Evolutionary conservation across 805 yeast species (phyloP).

Genomic region (Schwanniomyces vanrijiae): DNA sequence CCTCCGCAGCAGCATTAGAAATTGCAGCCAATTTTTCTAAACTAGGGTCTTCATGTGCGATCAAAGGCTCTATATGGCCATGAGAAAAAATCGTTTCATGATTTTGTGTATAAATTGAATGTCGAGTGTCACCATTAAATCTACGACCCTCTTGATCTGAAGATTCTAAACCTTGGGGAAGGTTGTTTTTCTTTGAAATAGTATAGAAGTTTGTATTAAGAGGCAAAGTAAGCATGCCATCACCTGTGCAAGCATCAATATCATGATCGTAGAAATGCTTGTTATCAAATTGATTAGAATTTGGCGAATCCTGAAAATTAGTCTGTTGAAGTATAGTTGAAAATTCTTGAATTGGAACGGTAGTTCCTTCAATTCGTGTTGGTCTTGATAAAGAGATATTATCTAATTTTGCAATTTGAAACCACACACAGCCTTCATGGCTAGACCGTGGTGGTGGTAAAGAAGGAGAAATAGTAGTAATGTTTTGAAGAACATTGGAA

Average conservation of each 20-base stretch:
- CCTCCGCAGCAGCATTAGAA: constrained; percentile 4
- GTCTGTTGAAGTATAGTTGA: constrained; percentile 1
- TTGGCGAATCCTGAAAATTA: background rate
- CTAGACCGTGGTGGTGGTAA: constrained; percentile 4
- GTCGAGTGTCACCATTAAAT: too few relatives aligned
- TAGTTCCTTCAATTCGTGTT: constrained; percentile 4
- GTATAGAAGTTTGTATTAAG: constrained; percentile 4
- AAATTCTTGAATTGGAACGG: constrained; percentile 3
- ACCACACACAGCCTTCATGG: constrained; percentile 10
- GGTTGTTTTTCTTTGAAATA: background rate
- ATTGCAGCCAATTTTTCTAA: constrained; percentile 6
- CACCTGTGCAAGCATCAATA: constrained; percentile 7
- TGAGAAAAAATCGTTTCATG: too few relatives aligned
- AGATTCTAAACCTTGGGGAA: background rate
- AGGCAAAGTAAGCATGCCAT: constrained; percentile 5
- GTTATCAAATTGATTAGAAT: background rate
- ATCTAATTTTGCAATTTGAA: constrained; percentile 9
- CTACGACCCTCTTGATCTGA: too few relatives aligned
- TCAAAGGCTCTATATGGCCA: too few relatives aligned
- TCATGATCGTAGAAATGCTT: constrained; percentile 9
- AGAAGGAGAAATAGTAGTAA: constrained; percentile 7
- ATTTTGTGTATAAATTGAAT: too few relatives aligned
- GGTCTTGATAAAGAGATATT: constrained; percentile 6
- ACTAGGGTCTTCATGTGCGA: background rate
- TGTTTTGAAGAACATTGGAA: constrained; percentile 9